Base-by-base conservation (phyloP, 2,329 filamentous ascomycete genomes). In the Claviceps maximensis region DNA sequence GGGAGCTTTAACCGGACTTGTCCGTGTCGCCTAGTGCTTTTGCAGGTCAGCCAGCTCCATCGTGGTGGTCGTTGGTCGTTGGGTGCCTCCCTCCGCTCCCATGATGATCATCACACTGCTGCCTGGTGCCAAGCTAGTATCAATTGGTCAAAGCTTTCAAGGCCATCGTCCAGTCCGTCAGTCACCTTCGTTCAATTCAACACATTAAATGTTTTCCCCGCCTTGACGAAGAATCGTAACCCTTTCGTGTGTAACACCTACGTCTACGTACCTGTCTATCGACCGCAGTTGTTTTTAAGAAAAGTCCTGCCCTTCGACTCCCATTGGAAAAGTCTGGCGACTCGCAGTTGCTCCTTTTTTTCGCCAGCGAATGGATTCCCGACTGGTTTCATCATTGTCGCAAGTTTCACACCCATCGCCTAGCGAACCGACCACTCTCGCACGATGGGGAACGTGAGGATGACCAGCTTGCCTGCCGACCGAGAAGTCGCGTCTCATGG, bases 401-500 rank as follows among this genome's bases (percentile, higher is more conserved):
- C n/a, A n/a, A n/a, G n/a, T n/a, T 33, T 17, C n/a, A 9, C 19
- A 38, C 17, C 21, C 27, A 21, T 51, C 17, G 10, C 12, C n/a
- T 13, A n/a, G 31, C 25, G 25, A 33, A 42, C 17, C 42, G 42
- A n/a, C 21, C 27, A 10, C 10, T 8, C 45, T 46, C 21, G 50
- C 45, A 31, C 31, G 12, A 55, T 53, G 53, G 38, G 47, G 13
- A 60, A 60, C 40, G 49, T 60, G 17, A 58, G 57, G 12, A 53
- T 60, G 31, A 55, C 53, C 17, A 54, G 54, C 31, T 48, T 60
- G 44, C 54, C 51, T 19, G 38, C 55, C 6, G 47, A 58, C 41
- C 53, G 58, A 15, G 38, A 49, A 38, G 52, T 58, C 31, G 58
- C 58, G 42, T 44, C 29, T n/a, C 56, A 56, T 36, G 55, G 58